These are phyloP conservation scores for Colletotrichum chlorophyti DNA, from an alignment of 2,329 filamentous ascomycete species.

Conservation along the genomic window DNA sequence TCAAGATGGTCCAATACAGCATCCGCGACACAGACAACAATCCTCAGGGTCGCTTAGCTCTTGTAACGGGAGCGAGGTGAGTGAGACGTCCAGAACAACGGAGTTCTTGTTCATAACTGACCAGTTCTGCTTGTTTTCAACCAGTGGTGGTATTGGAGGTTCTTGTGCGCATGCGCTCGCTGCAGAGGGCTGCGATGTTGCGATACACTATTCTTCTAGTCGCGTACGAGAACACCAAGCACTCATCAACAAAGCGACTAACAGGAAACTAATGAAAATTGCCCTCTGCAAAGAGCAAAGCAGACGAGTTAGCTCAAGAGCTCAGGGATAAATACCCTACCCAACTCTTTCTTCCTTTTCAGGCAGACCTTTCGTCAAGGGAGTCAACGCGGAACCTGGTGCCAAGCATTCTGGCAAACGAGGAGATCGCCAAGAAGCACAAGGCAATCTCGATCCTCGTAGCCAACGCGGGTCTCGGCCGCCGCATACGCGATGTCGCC, in stretches of 20 bases:
- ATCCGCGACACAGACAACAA: slow-evolving; percentile 34
- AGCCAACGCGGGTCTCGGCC: slow-evolving; percentile 41
- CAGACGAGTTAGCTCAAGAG: slow-evolving; percentile 36
- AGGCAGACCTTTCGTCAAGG: slow-evolving; percentile 38
- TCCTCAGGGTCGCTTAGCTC: slow-evolving; percentile 37
- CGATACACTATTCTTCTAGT: slow-evolving; percentile 42
- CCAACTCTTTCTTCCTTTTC: slow-evolving; percentile 36
- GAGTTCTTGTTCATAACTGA: background rate
- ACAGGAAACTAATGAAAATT: too few relatives aligned
- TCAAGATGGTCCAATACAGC: slow-evolving; percentile 23
- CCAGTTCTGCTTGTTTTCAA: too few relatives aligned
- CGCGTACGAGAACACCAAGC: slow-evolving; percentile 32
- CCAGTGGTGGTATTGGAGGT: slow-evolving; percentile 44
- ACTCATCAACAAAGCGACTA: too few relatives aligned
- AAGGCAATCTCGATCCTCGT: slow-evolving; percentile 39
- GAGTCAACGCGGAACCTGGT: slow-evolving; percentile 35
- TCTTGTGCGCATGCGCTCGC: slow-evolving; percentile 40
- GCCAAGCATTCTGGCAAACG: slow-evolving; percentile 28
- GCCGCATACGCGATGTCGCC: slow-evolving; percentile 40
- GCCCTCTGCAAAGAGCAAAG: slow-evolving; percentile 36
- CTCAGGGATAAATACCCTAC: slow-evolving; percentile 32
- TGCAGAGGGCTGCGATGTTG: slow-evolving; percentile 43
- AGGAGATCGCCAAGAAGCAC: slow-evolving; percentile 32
- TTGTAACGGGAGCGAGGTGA: slow-evolving; percentile 42
- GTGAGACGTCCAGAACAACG: background rate